Evolutionary conservation across 129 eudicot species (phyloP), one percentile per base, ranked within the genome.

Genomic region (Scalesia atractyloides): DNA sequence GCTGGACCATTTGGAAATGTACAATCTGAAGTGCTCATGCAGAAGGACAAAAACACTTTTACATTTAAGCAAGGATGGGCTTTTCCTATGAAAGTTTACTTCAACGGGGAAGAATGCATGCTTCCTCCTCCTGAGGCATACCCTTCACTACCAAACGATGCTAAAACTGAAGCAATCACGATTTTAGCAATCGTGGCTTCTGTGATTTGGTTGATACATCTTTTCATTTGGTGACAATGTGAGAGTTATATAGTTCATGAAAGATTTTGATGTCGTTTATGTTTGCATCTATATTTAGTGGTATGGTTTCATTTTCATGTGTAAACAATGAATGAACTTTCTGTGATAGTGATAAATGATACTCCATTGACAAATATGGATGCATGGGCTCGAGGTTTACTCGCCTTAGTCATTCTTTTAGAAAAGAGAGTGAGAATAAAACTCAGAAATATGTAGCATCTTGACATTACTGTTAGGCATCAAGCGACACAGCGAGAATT

Each of bases 81-180:
- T 15, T 92, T 92, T 56, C 95, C 98, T 49, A 73, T 95, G 46
- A 85, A 73, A 64, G 92, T 92, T 18, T 92, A 92, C 80, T 92
- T 92, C 54, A 89, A 92, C 47, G 98, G 98, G 0, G 89, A 89
- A 19, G 98, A 92, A 80, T 92, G 98, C 80, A 82, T 47, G 79
- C 98, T 92, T 73, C 98, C 98, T 9, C 89, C 98, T 19, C 98
- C 98, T 17, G 98, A 92, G 72, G 73, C 83, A 15, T 92, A 92
- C 78, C 98, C 98, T 14, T 34, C 70, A 11, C 44, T 92, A 65
- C 98, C 98, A 11, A 89, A 82, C 78, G 34, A 83, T 9, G 89
- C 86, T 8, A 58, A 41, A 19, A 34, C 26, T 0, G 30, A 72
- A 65, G 69, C 71, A 0, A 33, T 78, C 49, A 4, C 79, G 67